phyloP scores from a whole-genome alignment of 768 basidiomycete species.

The Tricholoma saponaceum region DNA sequence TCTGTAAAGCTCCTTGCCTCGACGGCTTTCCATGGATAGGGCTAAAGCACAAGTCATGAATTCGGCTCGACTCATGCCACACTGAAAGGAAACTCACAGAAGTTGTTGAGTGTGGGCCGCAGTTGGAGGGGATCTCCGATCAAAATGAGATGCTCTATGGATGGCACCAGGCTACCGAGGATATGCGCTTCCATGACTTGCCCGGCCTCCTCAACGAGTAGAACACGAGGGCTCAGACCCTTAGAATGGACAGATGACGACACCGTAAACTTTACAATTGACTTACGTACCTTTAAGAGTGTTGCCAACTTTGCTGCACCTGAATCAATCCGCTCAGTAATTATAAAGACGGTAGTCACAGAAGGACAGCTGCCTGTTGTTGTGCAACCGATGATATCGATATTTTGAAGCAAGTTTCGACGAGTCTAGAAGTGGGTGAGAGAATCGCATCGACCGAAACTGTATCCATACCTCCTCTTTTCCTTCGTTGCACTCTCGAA shows the following conservation, averaged over 20 bases:
- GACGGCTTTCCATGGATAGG: constrained; percentile 64
- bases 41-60: constrained; percentile 29
- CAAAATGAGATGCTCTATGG: constrained; percentile 69
- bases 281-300: constrained; percentile 43
- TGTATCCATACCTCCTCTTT: constrained; percentile 48
- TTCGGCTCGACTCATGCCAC: background rate
- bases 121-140: constrained; percentile 82
- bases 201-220: constrained; percentile 79
- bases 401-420: constrained; percentile 45
- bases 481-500: constrained; percentile 39
- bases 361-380: constrained; percentile 52
- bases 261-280: background rate
- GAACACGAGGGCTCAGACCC: constrained; percentile 55
- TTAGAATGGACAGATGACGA: constrained; percentile 15
- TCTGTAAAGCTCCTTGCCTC: constrained; percentile 50
- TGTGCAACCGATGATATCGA: constrained; percentile 72
- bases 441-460: background rate
- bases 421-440: constrained; percentile 37
- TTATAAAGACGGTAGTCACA: background rate
- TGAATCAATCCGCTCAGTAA: constrained; percentile 15
- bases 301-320: constrained; percentile 66
- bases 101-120: constrained; percentile 64
- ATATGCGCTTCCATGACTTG: constrained; percentile 81
- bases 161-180: constrained; percentile 55
- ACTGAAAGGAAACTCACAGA: constrained; percentile 32